Evolutionary conservation across 345 rosid species (phyloP).

Genomic region (Citrus hindsii): DNA sequence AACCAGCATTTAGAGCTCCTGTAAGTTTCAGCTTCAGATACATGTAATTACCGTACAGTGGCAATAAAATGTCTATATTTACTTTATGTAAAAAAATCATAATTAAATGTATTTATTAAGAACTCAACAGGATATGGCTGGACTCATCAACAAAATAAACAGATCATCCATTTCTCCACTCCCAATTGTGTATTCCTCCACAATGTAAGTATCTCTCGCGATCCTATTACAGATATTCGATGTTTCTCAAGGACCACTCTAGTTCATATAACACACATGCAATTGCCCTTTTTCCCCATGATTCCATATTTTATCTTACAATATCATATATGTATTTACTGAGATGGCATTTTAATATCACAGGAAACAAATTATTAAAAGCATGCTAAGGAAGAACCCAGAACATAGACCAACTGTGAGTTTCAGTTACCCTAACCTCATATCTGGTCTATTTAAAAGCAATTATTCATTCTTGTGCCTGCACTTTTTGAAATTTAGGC

Average conservation of each 20-base stretch:
- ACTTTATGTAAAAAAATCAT: not conserved
- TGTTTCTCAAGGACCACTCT: not conserved
- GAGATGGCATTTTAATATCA: slow-evolving; percentile 10
- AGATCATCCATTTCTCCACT: slow-evolving; percentile 87
- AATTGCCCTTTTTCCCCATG: not conserved
- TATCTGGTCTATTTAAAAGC: slow-evolving; percentile 2
- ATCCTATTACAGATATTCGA: not conserved
- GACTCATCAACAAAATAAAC: slow-evolving; percentile 87
- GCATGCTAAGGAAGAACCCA: slow-evolving; percentile 82
- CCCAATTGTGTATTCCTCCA: slow-evolving; percentile 81
- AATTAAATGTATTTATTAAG: not conserved
- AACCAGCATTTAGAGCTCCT: slow-evolving; percentile 88
- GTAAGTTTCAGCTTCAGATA: slow-evolving; percentile 42
- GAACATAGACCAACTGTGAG: slow-evolving; percentile 81
- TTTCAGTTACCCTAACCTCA: slow-evolving; percentile 17
- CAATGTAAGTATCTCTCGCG: slow-evolving; percentile 55
- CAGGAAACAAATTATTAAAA: slow-evolving; percentile 95
- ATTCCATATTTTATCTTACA: not conserved
- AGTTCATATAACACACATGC: not conserved
- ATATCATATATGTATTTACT: not conserved
- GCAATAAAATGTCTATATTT: not conserved
- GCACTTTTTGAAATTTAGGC: slow-evolving; percentile 47
- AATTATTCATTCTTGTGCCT: slow-evolving; percentile 14
- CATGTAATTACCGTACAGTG: not conserved
- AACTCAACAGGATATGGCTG: slow-evolving; percentile 74